phyloP scores from a whole-genome alignment of 768 basidiomycete species.

The Mycena alexandri region DNA sequence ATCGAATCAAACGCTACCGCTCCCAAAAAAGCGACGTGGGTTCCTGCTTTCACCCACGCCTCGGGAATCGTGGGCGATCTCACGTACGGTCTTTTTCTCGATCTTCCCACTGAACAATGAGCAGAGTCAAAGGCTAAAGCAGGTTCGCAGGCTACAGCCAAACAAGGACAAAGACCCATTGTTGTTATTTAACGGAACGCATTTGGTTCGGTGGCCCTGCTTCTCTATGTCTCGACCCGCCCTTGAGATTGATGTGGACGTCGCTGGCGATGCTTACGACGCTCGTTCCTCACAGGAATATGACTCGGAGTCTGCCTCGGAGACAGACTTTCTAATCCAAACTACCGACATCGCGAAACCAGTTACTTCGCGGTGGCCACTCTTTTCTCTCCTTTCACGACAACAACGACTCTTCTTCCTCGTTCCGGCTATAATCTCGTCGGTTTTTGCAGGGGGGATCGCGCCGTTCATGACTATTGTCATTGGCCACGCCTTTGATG shows the following conservation, averaged over 20 bases:
- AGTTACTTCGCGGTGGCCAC: conserved; percentile 52
- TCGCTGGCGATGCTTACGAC: conserved; percentile 29
- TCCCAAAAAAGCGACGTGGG: too few species aligned
- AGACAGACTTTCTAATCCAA: conserved; percentile 32
- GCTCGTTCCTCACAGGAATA: conserved; percentile 4
- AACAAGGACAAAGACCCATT: conserved; percentile 16
- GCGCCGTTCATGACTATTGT: conserved; percentile 91
- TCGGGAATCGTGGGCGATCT: conserved; percentile 7
- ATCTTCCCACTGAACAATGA: conserved; percentile 18
- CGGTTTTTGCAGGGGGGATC: conserved; percentile 75
- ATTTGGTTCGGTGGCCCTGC: not conserved
- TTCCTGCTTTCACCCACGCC: not conserved
- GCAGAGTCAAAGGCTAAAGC: conserved; percentile 3
- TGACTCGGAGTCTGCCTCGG: not conserved
- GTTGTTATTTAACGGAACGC: not conserved
- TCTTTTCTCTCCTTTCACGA: conserved; percentile 76
- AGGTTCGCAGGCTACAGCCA: not conserved
- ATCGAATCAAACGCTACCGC: too few species aligned
- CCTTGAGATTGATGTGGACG: conserved; percentile 23
- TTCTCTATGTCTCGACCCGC: conserved; percentile 20
- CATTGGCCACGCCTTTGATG: conserved; percentile 81
- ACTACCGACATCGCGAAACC: conserved; percentile 50
- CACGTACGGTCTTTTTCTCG: not conserved
- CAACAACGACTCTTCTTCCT: conserved; percentile 70
- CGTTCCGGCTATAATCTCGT: conserved; percentile 73